A percentile compares a stretch with the other conserved stretches of the same genome.
Conservation (phyloP, 805 yeast species). For the Metschnikowia santaceciliae region DNA sequence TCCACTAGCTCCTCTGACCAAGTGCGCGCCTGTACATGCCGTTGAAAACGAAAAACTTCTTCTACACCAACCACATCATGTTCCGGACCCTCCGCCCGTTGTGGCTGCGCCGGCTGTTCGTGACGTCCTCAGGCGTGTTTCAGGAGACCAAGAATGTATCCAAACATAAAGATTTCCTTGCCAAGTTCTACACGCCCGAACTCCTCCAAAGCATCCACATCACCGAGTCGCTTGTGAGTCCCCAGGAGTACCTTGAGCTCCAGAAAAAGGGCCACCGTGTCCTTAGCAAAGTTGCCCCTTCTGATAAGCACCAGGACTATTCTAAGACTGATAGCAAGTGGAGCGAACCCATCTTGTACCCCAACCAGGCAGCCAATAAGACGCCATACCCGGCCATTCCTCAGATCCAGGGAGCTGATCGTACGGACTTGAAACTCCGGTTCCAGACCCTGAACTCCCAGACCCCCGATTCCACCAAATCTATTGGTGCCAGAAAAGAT, state of each 20-base stretch:
- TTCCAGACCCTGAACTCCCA: conserved; percentile 18
- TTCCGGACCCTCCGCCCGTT: conserved; percentile 9
- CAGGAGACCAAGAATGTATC: conserved; percentile 3
- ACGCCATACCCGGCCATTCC: conserved; percentile 59
- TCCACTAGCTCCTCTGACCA: no score
- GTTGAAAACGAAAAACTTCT: conserved; percentile 6
- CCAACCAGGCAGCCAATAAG: conserved; percentile 45
- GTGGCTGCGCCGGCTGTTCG: conserved; percentile 3
- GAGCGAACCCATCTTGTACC: conserved; percentile 56
- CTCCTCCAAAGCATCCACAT: conserved; percentile 75
- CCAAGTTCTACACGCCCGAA: conserved; percentile 78
- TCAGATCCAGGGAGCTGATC: conserved; percentile 50
- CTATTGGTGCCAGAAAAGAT: conserved; percentile 10
- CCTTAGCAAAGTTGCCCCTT: conserved; percentile 58
- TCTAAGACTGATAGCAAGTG: conserved; percentile 68
- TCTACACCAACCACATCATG: conserved; percentile 4
- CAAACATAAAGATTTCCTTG: conserved; percentile 52
- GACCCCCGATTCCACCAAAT: conserved; percentile 7
- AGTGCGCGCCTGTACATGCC: conserved; percentile 4
- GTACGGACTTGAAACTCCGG: conserved; percentile 36
- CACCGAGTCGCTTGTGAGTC: conserved; percentile 72
- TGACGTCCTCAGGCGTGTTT: not conserved
- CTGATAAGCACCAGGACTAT: conserved; percentile 63
- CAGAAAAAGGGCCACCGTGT: conserved; percentile 29
- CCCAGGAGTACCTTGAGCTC: conserved; percentile 50